Percentiles rank a stretch among this genome's conserved stretches.
phyloP scores from a whole-genome alignment of 2,329 filamentous ascomycete species.

The Penicillium sp. region DNA sequence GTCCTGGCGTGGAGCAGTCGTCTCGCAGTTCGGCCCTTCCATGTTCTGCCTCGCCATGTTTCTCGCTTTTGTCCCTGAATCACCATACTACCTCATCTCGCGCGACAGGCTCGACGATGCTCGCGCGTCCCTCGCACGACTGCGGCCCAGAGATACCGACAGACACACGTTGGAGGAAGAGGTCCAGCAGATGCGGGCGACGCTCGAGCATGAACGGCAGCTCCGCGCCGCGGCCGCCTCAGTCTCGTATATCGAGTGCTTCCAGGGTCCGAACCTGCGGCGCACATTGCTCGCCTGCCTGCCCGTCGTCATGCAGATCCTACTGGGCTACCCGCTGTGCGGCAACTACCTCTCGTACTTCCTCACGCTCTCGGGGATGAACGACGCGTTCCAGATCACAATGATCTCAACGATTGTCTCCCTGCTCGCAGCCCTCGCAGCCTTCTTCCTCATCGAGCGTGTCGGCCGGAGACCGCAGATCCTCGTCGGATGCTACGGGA shows the following conservation, averaged over 20 bases:
- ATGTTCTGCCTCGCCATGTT: slow-evolving; percentile 2
- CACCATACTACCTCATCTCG: not conserved
- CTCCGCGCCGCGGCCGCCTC: not conserved
- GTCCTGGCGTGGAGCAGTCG: slow-evolving; percentile 1
- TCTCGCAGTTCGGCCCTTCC: not conserved
- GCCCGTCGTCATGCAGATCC: slow-evolving; percentile 5
- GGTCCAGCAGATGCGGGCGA: too few species aligned
- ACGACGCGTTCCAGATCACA: slow-evolving; percentile 1
- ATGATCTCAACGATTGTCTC: not conserved
- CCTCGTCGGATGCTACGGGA: not conserved
- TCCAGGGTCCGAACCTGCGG: slow-evolving; percentile 4
- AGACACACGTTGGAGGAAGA: too few species aligned
- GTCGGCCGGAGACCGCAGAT: slow-evolving; percentile 1
- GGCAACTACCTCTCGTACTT: slow-evolving; percentile 7
- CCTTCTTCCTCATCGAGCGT: slow-evolving; percentile 3
- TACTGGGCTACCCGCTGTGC: slow-evolving; percentile 5
- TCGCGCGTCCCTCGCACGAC: too few species aligned
- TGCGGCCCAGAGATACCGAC: too few species aligned
- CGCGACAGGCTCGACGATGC: too few species aligned
- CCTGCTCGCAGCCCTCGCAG: not conserved
- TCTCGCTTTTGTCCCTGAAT: not conserved
- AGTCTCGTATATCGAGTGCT: not conserved
- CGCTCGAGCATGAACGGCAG: not conserved
- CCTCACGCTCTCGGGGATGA: not conserved
- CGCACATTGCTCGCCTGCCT: slow-evolving; percentile 4